Percentiles rank a stretch among this genome's conserved stretches.
Conservation (phyloP, 2,329 filamentous ascomycete genomes). For the Phaeoacremonium minimum region DNA sequence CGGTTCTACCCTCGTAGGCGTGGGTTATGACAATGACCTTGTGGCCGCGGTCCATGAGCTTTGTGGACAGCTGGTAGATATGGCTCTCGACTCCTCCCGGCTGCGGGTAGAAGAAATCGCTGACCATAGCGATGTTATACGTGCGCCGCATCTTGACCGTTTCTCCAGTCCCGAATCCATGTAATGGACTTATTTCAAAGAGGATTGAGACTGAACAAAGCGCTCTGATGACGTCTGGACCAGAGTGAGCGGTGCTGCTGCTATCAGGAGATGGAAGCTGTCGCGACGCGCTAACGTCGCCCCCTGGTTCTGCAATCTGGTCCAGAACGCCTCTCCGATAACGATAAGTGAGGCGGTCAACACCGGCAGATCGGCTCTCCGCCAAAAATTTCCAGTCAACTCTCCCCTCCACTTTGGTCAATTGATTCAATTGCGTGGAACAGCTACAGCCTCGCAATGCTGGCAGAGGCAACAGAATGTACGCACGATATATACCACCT, state of each 20-base stretch:
- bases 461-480: conserved; percentile 20
- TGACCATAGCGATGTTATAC: conserved; percentile 83
- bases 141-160: conserved; percentile 51
- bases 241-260: no score
- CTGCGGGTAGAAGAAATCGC: conserved; percentile 99
- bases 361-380: conserved; percentile 28
- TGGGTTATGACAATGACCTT: conserved; percentile 98
- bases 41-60: conserved; percentile 94
- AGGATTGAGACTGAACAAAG: no score
- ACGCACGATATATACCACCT: conserved; percentile 30
- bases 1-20: conserved; percentile 84
- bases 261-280: no score
- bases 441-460: no score
- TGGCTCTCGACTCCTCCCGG: conserved; percentile 96
- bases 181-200: no score
- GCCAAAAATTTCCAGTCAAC: conserved; percentile 9
- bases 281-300: no score
- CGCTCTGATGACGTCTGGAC: no score
- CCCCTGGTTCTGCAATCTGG: no score
- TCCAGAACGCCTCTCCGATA: no score
- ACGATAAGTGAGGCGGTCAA: conserved; percentile 26
- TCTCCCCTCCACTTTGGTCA: no score
- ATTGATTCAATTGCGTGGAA: no score
- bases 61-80: conserved; percentile 95
- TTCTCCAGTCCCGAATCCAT: no score